Evolutionary conservation across 2,329 filamentous ascomycete genomes (phyloP).

Genomic region (Lachnellula suecica): DNA sequence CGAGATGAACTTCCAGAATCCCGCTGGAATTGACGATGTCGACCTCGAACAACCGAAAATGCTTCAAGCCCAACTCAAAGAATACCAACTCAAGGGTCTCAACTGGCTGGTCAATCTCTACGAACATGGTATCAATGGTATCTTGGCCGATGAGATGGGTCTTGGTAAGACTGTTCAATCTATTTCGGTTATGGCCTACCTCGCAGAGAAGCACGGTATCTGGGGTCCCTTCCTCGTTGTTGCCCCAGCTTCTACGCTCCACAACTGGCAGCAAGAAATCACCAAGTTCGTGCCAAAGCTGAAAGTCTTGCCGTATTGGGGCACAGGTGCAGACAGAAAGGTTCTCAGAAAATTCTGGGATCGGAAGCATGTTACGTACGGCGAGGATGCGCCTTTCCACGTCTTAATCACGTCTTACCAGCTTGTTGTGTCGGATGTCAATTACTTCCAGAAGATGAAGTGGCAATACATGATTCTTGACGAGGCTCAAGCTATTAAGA

Average conservation of each 20-base stretch:
- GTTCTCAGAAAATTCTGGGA: slow-evolving; percentile 99
- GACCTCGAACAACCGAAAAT: slow-evolving; percentile 93
- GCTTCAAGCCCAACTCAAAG: slow-evolving; percentile 90
- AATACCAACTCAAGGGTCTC: slow-evolving; percentile 98
- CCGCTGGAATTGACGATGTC: slow-evolving; percentile 89
- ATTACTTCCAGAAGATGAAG: slow-evolving; percentile 98
- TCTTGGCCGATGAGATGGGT: slow-evolving; percentile 98
- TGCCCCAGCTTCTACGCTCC: slow-evolving; percentile 89
- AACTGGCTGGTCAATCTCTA: slow-evolving; percentile 99
- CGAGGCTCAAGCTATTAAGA: slow-evolving; percentile 98
- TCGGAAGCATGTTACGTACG: slow-evolving; percentile 94
- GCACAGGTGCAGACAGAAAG: slow-evolving; percentile 89
- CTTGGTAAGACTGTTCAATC: slow-evolving; percentile 98
- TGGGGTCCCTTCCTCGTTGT: slow-evolving; percentile 98
- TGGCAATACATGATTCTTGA: slow-evolving; percentile 99
- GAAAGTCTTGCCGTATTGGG: slow-evolving; percentile 97
- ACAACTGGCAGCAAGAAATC: slow-evolving; percentile 99
- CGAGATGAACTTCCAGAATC: slow-evolving; percentile 99
- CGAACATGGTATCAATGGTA: slow-evolving; percentile 99
- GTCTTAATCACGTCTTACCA: slow-evolving; percentile 97
- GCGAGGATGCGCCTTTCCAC: slow-evolving; percentile 89
- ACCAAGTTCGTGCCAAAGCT: slow-evolving; percentile 90
- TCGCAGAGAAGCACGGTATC: slow-evolving; percentile 95
- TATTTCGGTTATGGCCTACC: slow-evolving; percentile 98
- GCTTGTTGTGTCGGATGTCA: slow-evolving; percentile 90